These are phyloP conservation scores for Aspergillus ibericus DNA, from an alignment of 2,329 filamentous ascomycete genomes.

Conservation along the genomic window DNA sequence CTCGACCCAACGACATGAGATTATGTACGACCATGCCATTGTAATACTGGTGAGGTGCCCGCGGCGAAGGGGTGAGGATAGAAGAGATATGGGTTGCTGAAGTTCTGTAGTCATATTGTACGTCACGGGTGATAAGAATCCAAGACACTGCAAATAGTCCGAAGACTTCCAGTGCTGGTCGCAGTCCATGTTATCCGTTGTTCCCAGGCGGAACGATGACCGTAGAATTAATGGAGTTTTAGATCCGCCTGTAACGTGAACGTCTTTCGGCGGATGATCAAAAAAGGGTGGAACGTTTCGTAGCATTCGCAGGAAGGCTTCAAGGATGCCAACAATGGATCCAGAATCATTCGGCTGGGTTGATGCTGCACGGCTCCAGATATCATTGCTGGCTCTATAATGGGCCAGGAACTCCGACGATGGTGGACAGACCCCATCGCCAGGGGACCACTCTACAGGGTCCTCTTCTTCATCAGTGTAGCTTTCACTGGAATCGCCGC, in stretches of 20 bases:
- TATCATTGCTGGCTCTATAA: not conserved
- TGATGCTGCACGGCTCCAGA: not conserved
- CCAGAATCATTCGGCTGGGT: too few species aligned
- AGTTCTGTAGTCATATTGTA: not conserved
- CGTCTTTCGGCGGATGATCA: not conserved
- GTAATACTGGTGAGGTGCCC: not conserved
- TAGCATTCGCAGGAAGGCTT: not conserved
- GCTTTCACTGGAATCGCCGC: too few species aligned
- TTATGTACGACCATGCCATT: not conserved
- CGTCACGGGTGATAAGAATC: not conserved
- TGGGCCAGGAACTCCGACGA: not conserved
- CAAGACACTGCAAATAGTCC: not conserved
- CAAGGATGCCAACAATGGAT: too few species aligned
- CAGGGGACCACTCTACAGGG: not conserved
- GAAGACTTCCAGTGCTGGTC: not conserved
- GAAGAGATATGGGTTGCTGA: not conserved
- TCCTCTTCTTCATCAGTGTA: not conserved
- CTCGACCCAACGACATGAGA: not conserved
- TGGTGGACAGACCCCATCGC: not conserved
- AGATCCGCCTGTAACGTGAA: not conserved
- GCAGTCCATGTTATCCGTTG: not conserved
- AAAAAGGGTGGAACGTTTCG: not conserved
- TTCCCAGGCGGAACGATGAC: not conserved
- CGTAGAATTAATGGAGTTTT: not conserved
- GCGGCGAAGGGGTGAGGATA: not conserved